A percentile compares a stretch with the other conserved stretches of the same genome.
Conservation (phyloP, 1,284 basidiomycete species). For the Lentinula novae-zelandiae region DNA sequence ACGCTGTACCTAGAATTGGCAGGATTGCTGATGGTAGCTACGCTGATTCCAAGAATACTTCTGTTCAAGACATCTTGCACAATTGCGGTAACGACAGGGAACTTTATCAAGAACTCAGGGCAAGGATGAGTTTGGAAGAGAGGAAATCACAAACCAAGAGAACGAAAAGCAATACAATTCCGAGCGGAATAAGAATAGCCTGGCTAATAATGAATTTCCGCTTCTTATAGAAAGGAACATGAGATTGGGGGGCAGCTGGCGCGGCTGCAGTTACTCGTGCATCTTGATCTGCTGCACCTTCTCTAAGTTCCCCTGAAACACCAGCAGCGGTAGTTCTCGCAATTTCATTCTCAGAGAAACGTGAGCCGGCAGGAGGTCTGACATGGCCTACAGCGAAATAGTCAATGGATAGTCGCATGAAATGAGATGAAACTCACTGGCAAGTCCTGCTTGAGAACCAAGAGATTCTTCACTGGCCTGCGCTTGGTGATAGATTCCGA, state of each 20-base stretch:
- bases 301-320: constrained; percentile 15
- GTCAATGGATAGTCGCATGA: constrained; percentile 1
- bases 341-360: constrained; percentile 22
- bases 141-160: constrained; percentile 29
- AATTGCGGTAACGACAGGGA: constrained; percentile 62
- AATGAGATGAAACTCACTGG: constrained; percentile 5
- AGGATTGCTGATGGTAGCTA: constrained; percentile 45
- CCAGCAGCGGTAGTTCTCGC: constrained; percentile 28
- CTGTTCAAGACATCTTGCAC: constrained; percentile 58
- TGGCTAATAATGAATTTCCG: constrained; percentile 38
- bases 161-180: constrained; percentile 61
- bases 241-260: constrained; percentile 14
- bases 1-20: constrained; percentile 49
- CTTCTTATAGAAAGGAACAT: constrained; percentile 32
- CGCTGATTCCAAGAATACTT: constrained; percentile 46
- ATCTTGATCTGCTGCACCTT: constrained; percentile 13
- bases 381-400: constrained; percentile 31
- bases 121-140: background rate
- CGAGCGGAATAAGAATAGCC: constrained; percentile 49
- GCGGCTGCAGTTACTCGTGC: constrained; percentile 17
- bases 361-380: constrained; percentile 32
- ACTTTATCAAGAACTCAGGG: constrained; percentile 21
- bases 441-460: background rate
- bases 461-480: constrained; percentile 5
- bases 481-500: constrained; percentile 7